phyloP scores from a whole-genome alignment of 371 early-diverging fungal species.

The Mucor mucedo region DNA sequence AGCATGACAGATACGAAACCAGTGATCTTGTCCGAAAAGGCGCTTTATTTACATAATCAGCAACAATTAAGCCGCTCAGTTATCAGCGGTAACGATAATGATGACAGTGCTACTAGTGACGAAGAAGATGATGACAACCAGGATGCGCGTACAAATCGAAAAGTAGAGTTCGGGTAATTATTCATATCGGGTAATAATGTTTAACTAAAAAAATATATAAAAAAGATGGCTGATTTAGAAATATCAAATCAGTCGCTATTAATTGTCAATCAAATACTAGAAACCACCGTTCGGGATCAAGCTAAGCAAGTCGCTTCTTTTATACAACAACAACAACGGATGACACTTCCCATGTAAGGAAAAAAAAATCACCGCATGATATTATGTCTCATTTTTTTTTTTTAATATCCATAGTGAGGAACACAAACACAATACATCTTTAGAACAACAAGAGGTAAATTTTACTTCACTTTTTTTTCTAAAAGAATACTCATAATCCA shows the following conservation, averaged over 20 bases:
- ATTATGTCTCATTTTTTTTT: too few species aligned
- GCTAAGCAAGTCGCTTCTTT: slow-evolving; percentile 49
- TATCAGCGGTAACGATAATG: background rate
- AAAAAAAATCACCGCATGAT: too few species aligned
- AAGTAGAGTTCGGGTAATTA: slow-evolving; percentile 28
- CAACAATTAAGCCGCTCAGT: background rate
- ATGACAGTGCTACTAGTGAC: background rate
- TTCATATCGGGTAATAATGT: slow-evolving; percentile 1
- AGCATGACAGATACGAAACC: background rate
- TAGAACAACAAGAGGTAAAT: background rate
- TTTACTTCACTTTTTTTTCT: background rate
- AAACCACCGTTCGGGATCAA: slow-evolving; percentile 50
- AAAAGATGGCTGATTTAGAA: slow-evolving; percentile 54
- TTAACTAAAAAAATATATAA: background rate
- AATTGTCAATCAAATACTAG: slow-evolving; percentile 51
- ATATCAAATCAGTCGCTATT: slow-evolving; percentile 53
- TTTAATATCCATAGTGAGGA: too few species aligned
- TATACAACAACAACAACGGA: slow-evolving; percentile 28
- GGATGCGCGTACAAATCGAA: slow-evolving; percentile 42
- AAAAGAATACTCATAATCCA: background rate
- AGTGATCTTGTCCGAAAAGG: background rate
- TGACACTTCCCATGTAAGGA: slow-evolving; percentile 7
- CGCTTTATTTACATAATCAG: background rate
- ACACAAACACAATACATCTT: too few species aligned
- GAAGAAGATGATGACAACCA: background rate